These are phyloP conservation scores for Capsicum rhomboideum DNA, from an alignment of 257 asterid species.

Conservation along the genomic window DNA sequence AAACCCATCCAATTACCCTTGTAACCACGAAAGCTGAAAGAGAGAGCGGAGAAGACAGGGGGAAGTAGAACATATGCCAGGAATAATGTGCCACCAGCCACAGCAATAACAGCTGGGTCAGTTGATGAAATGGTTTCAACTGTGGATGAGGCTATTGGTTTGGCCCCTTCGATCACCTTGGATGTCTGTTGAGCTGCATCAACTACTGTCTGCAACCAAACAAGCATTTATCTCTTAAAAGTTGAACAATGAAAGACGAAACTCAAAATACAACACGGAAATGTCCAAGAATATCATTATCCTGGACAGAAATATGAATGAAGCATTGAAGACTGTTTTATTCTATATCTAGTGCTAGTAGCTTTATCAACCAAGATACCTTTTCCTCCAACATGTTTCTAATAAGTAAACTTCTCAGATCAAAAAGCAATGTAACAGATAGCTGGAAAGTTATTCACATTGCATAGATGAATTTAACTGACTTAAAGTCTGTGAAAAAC, in stretches of 20 bases:
- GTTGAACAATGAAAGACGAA: background rate
- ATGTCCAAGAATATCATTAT: background rate
- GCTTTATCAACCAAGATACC: background rate
- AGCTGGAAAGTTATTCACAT: background rate
- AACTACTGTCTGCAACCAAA: slow-evolving; percentile 58
- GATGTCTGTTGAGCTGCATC: slow-evolving; percentile 87
- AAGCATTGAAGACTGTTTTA: background rate
- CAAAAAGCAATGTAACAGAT: background rate
- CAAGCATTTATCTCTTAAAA: background rate
- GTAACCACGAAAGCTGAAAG: slow-evolving; percentile 74
- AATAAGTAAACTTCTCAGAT: background rate
- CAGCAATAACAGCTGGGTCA: slow-evolving; percentile 59
- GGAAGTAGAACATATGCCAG: slow-evolving; percentile 73
- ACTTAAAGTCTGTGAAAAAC: background rate
- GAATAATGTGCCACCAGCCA: slow-evolving; percentile 65
- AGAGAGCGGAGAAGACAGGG: slow-evolving; percentile 64
- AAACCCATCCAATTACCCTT: slow-evolving; percentile 38
- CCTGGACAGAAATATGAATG: background rate
- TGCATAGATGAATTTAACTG: background rate
- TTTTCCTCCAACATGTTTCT: background rate
- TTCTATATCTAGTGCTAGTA: background rate
- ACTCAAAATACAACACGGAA: background rate
- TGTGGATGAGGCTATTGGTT: slow-evolving; percentile 79
- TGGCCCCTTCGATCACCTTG: slow-evolving; percentile 67
- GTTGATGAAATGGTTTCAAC: slow-evolving; percentile 66